Conservation (phyloP, 345 rosid species). For the Acer negundo region DNA sequence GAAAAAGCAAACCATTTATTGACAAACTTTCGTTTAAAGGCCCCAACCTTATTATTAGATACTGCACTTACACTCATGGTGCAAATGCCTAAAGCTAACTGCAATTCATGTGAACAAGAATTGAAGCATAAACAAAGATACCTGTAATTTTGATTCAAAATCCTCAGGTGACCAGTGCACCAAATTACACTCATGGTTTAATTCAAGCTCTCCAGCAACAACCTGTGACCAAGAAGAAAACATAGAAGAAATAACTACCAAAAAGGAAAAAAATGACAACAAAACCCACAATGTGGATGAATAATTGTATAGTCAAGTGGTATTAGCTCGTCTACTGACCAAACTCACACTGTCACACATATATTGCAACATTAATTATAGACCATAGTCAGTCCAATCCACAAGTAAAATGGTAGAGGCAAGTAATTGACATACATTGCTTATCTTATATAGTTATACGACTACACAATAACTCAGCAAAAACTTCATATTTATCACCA, state of each 20-base stretch:
- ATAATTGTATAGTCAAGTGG: neutral
- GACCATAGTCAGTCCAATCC: neutral
- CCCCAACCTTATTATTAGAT: neutral
- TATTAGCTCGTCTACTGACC: neutral
- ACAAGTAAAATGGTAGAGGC: neutral
- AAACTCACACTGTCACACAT: neutral
- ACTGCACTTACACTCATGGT: neutral
- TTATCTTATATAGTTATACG: neutral
- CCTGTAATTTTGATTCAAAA: constrained; percentile 96
- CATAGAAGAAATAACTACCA: neutral
- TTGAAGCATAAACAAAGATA: constrained; percentile 20
- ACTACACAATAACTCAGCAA: neutral
- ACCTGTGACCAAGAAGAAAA: constrained; percentile 51
- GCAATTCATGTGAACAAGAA: neutral
- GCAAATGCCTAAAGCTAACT: neutral
- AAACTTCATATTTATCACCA: neutral
- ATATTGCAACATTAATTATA: neutral
- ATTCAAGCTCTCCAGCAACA: constrained; percentile 97
- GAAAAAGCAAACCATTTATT: neutral
- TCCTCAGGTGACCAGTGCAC: constrained; percentile 98
- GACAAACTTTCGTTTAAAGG: constrained; percentile 1
- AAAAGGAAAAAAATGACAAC: neutral
- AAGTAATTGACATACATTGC: neutral
- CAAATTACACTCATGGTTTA: constrained; percentile 80
- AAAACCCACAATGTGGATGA: neutral